Evolutionary conservation across 75 land plant genomes (phyloP), one percentile per base, ranked within the genome.

Genomic region (Cunninghamia lanceolata): DNA sequence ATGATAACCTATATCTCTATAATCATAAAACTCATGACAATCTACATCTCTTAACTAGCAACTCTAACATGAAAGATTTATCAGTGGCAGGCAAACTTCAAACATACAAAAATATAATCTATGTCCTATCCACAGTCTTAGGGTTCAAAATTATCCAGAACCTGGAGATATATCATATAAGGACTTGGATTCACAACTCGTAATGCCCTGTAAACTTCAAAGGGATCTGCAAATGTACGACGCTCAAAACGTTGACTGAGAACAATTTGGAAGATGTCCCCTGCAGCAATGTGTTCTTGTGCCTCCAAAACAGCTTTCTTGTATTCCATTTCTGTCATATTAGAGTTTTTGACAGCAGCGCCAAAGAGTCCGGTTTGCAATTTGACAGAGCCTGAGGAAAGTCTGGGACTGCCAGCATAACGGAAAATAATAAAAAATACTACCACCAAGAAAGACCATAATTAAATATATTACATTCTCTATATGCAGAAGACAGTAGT

Each of bases 181-280:
- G 99, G 98, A 87, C 99, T 98, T 56, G 99, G 99, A 89, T 98
- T 98, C 86, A 98, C 99, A 91, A 98, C 88, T 87, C 99, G 93
- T 82, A 98, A 86, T 76, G 99, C 94, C 83, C 99, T 90, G 86
- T 98, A 98, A 15, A 98, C 91, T 90, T 98, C 99, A 92, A 95
- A 98, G 54, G 99, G 99, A 84, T 98, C 96, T 63, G 96, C 98
- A 94, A 92, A 96, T 34, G 99, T 98, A 42, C 95, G 89, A 1
- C 98, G 90, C 89, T 98, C 96, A 91, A 98, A 98, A 54, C 99
- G 90, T 81, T 98, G 99, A 86, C 99, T 98, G 80, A 98, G 88
- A 25, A 96, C 99, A 76, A 98, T 93, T 87, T 98, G 99, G 84
- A 98, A 98, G 52, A 98, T 98, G 88, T 98, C 96, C n/a, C 99